Evolutionary conservation across 1,284 basidiomycete species (phyloP), one percentile per base, ranked within the genome.

Genomic region (Pholiota adiposa): DNA sequence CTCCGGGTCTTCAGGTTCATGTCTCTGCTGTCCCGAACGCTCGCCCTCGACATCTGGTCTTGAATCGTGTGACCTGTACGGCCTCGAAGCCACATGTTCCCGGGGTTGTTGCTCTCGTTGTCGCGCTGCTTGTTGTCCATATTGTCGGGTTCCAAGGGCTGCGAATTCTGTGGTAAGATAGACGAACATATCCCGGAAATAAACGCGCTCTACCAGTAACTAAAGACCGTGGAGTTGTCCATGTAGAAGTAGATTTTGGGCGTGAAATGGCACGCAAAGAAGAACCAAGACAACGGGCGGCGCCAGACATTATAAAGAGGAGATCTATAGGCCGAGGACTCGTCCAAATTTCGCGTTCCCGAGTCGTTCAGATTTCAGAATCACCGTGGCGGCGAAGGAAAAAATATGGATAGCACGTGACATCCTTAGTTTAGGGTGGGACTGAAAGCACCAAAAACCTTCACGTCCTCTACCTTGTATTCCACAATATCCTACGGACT

Each of bases 81-180:
- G 54, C 38, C 21, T 43, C 21, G 55, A 54, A 34, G 48, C 60
- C 43, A 25, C 60, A 56, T 49, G 59, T 34, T 55, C 63, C 29
- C 46, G 36, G 16, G 27, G 48, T 52, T 52, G 56, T 61, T 54
- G 54, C 4, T 51, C 56, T 54, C 66, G 68, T 55, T 64, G 60
- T 64, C 68, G 69, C 48, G 72, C 48, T 27, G 68, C 67, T 19
- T 65, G 65, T 55, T 68, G 70, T 8, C 66, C 68, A 62, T 74
- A 73, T 53, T 65, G 61, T 52, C 72, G 67, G 19, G 29, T 23
- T 27, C 54, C 40, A 48, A 63, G 62, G 54, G 61, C 67, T 69
- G 60, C 41, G 49, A 51, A 55, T 54, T 14, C 38, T 18, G 18
- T 25, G 31, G 50, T 63, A 21, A 60, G 60, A 51, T 49, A 56